phyloP scores from a whole-genome alignment of 1,139 yeast genomes.

The Yamadazyma taylorii region DNA sequence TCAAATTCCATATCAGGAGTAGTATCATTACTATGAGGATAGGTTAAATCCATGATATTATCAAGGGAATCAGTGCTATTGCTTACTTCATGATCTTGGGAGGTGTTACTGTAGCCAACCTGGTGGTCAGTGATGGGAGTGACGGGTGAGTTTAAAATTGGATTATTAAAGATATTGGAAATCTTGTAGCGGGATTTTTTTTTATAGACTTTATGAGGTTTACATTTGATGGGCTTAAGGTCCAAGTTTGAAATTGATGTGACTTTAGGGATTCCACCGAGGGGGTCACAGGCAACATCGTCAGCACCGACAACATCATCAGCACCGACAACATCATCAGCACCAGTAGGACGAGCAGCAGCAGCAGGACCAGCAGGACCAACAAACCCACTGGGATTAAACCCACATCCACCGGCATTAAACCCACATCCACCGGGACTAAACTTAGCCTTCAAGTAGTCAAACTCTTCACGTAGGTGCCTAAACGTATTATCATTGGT shows the following conservation, averaged over 20 bases:
- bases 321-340: too few relatives aligned
- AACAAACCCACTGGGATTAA: too few relatives aligned
- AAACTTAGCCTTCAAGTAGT: constrained; percentile 26
- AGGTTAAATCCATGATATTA: constrained; percentile 11
- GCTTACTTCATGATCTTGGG: not conserved
- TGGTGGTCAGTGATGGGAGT: not conserved
- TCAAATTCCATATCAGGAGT: constrained; percentile 11
- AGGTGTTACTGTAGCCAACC: too few relatives aligned
- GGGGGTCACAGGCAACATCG: too few relatives aligned
- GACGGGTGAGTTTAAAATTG: constrained; percentile 15
- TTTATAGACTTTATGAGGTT: constrained; percentile 33
- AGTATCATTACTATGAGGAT: constrained; percentile 12
- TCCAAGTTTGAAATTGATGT: constrained; percentile 40
- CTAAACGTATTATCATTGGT: constrained; percentile 52
- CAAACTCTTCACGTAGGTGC: constrained; percentile 48
- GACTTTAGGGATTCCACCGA: constrained; percentile 42
- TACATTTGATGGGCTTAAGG: constrained; percentile 43
- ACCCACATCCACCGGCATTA: too few relatives aligned
- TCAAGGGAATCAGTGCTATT: constrained; percentile 6
- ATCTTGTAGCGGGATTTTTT: constrained; percentile 44
- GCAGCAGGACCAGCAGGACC: too few relatives aligned
- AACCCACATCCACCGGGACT: not conserved
- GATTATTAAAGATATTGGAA: constrained; percentile 34
- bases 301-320: too few relatives aligned
- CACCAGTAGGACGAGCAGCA: too few relatives aligned